Base-by-base conservation (phyloP, 176 grass and related monocot genomes). In the Musa troglodytarum region DNA sequence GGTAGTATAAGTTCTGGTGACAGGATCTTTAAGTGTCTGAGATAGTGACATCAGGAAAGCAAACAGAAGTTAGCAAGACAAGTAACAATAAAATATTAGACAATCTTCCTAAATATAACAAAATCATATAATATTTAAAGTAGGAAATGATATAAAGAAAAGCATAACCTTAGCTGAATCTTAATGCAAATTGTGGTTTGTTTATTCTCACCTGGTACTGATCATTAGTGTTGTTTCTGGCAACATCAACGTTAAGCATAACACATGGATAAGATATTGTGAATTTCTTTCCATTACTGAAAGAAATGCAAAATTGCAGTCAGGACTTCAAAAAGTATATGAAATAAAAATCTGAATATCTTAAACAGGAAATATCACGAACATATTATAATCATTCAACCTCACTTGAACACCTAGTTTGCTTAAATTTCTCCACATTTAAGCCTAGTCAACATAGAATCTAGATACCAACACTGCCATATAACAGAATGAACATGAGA, bases 221-320 rank as follows among this genome's bases (percentile, higher is more conserved):
- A 82, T 97, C 88, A 73, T 97, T 97, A 24, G 94, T 93, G 87
- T 97, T 93, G 75, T 90, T 93, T 81, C 86, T 93, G 55, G 94
- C 90, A 50, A 97, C 87, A 85, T 93, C 90, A 81, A 89, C 88
- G 82, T 97, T 97, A 81, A 97, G 88, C 94, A 97, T 97, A 56
- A 93, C 88, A 20, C 94, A 97, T 55, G 94, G 94, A 77, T 97
- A 97, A 69, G 90, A 97, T 81, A 93, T 93, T 54, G 88, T 82
- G n/a, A 97, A 72, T 73, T 93, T 76, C 68, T 97, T 90, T 72
- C 80, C 86, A 69, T 86, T 82, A 72, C 94, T 97, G 89, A 76
- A 83, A 86, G 75, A 85, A 79, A 79, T 78, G 50, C 16, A 10
- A 43, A 55, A 26, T 29, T 24, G 53, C 49, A 13, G 21, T 52